phyloP scores from a whole-genome alignment of 106 monocot genomes.

The Dendrobium officinale region DNA sequence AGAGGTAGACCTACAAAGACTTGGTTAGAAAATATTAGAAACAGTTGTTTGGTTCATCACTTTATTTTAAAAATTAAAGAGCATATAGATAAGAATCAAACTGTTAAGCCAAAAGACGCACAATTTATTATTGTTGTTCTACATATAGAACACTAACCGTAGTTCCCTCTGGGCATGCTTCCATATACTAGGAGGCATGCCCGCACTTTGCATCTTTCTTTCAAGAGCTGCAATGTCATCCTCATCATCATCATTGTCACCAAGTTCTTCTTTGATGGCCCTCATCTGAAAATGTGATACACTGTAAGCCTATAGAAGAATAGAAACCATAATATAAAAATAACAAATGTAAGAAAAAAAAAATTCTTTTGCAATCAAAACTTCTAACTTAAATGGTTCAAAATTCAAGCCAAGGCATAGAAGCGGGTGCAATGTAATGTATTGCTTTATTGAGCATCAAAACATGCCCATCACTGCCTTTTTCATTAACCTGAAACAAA shows the following conservation, averaged over 20 bases:
- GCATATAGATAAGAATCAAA: not conserved
- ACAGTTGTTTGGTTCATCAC: too few relatives aligned
- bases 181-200: slow-evolving; percentile 96
- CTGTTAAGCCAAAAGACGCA: not conserved
- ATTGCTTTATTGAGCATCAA: not conserved
- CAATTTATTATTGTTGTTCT: not conserved
- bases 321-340: not conserved
- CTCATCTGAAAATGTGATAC: slow-evolving; percentile 57
- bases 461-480: not conserved
- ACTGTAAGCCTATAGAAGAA: not conserved
- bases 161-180: slow-evolving; percentile 97
- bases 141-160: slow-evolving; percentile 30
- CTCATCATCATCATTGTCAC: slow-evolving; percentile 97
- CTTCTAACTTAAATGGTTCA: too few relatives aligned
- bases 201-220: slow-evolving; percentile 95
- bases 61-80: not conserved
- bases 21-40: too few relatives aligned
- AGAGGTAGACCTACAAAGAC: too few relatives aligned
- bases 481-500: slow-evolving; percentile 1
- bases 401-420: not conserved
- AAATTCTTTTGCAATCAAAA: too few relatives aligned
- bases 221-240: slow-evolving; percentile 90
- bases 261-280: slow-evolving; percentile 98
- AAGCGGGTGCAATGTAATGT: not conserved
- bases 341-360: not conserved